phyloP scores from a whole-genome alignment of 2,329 filamentous ascomycete species.

The Claviceps monticola region DNA sequence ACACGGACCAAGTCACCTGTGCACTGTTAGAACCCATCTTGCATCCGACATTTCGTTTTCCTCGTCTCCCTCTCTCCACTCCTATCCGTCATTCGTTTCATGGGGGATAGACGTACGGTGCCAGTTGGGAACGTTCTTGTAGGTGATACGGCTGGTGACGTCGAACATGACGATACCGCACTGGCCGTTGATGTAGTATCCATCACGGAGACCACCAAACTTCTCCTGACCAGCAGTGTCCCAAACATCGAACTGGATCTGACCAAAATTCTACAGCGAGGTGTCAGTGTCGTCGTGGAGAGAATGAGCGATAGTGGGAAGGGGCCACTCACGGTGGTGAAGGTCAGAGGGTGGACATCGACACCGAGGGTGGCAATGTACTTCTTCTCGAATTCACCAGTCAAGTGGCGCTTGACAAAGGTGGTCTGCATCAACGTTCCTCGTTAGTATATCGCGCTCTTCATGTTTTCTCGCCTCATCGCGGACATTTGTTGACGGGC shows the following conservation, averaged over 20 bases:
- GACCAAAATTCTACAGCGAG: slow-evolving; percentile 61
- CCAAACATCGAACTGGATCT: slow-evolving; percentile 98
- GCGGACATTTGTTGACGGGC: slow-evolving; percentile 2
- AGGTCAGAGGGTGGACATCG: slow-evolving; percentile 95
- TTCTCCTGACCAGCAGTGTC: slow-evolving; percentile 99
- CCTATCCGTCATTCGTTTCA: background rate
- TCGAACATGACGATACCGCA: slow-evolving; percentile 99
- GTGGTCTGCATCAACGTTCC: slow-evolving; percentile 57
- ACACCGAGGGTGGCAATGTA: slow-evolving; percentile 99
- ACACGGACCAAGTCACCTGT: slow-evolving; percentile 94
- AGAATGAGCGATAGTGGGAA: slow-evolving; percentile 3
- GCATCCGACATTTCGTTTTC: background rate
- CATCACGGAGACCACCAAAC: slow-evolving; percentile 97
- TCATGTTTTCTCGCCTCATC: background rate
- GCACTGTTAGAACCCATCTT: slow-evolving; percentile 8
- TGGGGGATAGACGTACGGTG: slow-evolving; percentile 59
- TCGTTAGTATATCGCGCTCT: slow-evolving; percentile 2
- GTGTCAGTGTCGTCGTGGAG: slow-evolving; percentile 7
- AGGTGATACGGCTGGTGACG: slow-evolving; percentile 97
- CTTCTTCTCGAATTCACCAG: slow-evolving; percentile 99
- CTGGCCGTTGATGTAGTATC: slow-evolving; percentile 99
- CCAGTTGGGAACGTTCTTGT: slow-evolving; percentile 99
- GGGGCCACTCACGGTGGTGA: slow-evolving; percentile 72
- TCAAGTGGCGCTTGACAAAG: slow-evolving; percentile 99
- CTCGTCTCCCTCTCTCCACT: background rate